Evolutionary conservation across 2,329 filamentous ascomycete genomes (phyloP), one percentile per base, ranked within the genome.

Genomic region (Neophaeococcomyces aloes): DNA sequence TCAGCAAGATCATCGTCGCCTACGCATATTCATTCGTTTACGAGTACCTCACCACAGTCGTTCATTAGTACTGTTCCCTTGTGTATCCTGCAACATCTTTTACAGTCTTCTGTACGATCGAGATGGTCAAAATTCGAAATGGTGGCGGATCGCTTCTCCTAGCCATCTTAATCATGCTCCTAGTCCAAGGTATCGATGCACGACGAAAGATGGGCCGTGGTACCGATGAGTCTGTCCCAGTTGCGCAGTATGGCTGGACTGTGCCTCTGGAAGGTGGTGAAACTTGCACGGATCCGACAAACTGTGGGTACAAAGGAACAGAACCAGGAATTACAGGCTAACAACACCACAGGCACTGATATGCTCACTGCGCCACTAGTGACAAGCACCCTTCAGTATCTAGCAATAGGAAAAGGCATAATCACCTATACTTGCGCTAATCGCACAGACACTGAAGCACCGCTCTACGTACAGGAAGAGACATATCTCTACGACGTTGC

Each of bases 371-470:
- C 25, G 4, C 62, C 62, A 7, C 51, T 56, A 2, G 30, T 42
- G 5, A 51, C 51, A 14, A 43, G 63, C 29, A 53, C 48, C 7
- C 64, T 73, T 38, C 60, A 67, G 45, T 63, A 67, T 48, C 55
- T 73, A 38, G 64, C 65, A 4, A 49, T 70, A 15, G 71, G 70
- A 42, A 58, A 62, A 18, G 71, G 71, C 30, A 70, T 66, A 10
- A 69, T 74, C 48, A 73, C 72, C 59, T 74, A 71, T 53, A 67
- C 65, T 13, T 73, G 70, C 49, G 51, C 60, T 29, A 33, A 19
- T 14, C 42, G 32, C 7, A 29, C 39, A 10, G 21, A 42, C 3
- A 38, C 23, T 17, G 49, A 54, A 8, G 40, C 43, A 0, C 68
- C 70, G 11, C 46, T 53, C 11, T 53, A 66, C 7, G 55, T 64